A percentile compares a stretch with the other conserved stretches of the same genome.
Evolutionary conservation across 169 alveolate genomes (phyloP).

Genomic region (Plasmodium cynomolgi): DNA sequence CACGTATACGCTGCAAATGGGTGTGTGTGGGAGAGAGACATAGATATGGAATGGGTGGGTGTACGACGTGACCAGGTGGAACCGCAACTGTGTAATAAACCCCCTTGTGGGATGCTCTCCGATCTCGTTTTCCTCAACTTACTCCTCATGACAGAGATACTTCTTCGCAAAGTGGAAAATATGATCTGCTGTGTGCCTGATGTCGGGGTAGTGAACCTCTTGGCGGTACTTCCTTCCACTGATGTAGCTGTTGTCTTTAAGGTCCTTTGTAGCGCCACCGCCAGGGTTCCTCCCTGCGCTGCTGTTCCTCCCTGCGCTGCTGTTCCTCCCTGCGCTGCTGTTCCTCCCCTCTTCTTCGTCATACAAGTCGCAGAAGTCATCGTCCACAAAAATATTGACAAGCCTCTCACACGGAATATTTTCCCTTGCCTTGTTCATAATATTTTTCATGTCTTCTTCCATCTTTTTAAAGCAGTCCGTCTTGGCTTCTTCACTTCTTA

Average conservation of each 20-base stretch:
- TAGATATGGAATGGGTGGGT: not conserved
- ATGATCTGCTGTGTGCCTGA: conserved; percentile 23
- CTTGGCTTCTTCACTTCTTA: not conserved
- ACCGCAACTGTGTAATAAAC: not conserved
- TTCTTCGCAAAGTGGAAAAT: conserved; percentile 27
- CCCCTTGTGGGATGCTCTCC: not conserved
- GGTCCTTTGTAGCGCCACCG: not conserved
- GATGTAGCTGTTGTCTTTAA: not conserved
- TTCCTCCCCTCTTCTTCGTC: not conserved
- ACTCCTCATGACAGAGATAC: conserved; percentile 24
- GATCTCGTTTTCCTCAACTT: not conserved
- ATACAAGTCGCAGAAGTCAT: conserved; percentile 19
- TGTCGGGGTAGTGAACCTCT: not conserved
- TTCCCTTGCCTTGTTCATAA: not conserved
- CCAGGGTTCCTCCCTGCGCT: not conserved
- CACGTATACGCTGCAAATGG: not conserved
- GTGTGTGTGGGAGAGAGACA: not conserved
- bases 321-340: not conserved
- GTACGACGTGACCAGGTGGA: not conserved
- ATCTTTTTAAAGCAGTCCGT: not conserved
- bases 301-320: not conserved
- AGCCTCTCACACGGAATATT: conserved; percentile 1
- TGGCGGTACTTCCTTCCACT: not conserved
- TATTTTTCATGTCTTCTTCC: conserved; percentile 9
- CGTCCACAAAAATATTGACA: conserved; percentile 30